phyloP scores from a whole-genome alignment of 2,329 filamentous ascomycete genomes.

The Aspergillus carbonarius region DNA sequence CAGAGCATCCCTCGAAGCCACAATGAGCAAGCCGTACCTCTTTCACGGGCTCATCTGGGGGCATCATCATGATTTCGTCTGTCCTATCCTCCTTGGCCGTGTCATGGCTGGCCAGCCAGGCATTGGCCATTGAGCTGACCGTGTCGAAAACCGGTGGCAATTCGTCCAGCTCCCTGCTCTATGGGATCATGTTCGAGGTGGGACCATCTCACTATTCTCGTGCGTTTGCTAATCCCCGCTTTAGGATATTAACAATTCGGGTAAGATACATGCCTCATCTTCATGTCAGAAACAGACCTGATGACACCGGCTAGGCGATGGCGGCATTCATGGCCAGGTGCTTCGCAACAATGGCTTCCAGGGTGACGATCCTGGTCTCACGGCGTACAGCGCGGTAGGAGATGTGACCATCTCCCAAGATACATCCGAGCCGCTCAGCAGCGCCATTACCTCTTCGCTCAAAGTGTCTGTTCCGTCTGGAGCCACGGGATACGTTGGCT shows the following conservation, averaged over 20 bases:
- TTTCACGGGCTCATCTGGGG: no score
- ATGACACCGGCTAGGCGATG: conserved; percentile 24
- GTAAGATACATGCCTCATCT: conserved; percentile 11
- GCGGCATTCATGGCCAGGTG: conserved; percentile 35
- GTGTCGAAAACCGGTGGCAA: conserved; percentile 24
- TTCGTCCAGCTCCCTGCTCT: conserved; percentile 33
- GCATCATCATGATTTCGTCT: not conserved
- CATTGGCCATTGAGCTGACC: not conserved
- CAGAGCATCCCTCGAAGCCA: no score
- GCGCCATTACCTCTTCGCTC: conserved; percentile 30
- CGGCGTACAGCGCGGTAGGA: conserved; percentile 30
- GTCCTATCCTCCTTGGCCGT: not conserved
- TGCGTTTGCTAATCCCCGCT: not conserved
- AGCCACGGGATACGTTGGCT: conserved; percentile 31
- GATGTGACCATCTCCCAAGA: conserved; percentile 27
- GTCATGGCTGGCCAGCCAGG: not conserved
- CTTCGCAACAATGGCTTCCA: conserved; percentile 39
- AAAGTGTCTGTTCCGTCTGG: conserved; percentile 22
- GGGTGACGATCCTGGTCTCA: conserved; percentile 25
- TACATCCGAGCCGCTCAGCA: conserved; percentile 23
- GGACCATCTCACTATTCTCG: not conserved
- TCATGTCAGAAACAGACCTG: not conserved
- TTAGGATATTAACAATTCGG: conserved; percentile 38
- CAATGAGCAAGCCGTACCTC: no score
- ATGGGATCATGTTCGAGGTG: conserved; percentile 41